A percentile compares a stretch with the other conserved stretches of the same genome.
Evolutionary conservation across 1,139 yeast genomes (phyloP).

Genomic region (Yamadazyma pseudoaaseri): DNA sequence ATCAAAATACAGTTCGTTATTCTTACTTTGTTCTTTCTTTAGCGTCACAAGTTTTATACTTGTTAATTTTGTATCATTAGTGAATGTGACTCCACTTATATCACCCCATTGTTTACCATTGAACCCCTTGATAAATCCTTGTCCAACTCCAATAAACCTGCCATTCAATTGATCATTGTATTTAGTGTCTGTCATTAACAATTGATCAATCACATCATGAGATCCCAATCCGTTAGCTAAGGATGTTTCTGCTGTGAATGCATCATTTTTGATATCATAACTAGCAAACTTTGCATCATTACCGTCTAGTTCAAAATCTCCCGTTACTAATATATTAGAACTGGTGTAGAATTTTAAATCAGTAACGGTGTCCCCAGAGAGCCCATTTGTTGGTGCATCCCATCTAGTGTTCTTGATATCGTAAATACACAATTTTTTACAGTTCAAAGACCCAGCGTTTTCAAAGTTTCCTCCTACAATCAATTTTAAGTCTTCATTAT

Average conservation of each 20-base stretch:
- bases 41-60: slow-evolving; percentile 44
- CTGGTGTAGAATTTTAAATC: slow-evolving; percentile 53
- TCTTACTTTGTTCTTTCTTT: slow-evolving; percentile 22
- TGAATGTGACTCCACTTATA: slow-evolving; percentile 31
- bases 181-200: slow-evolving; percentile 41
- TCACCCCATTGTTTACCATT: slow-evolving; percentile 49
- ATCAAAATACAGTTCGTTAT: slow-evolving; percentile 37
- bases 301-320: slow-evolving; percentile 49
- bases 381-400: slow-evolving; percentile 42
- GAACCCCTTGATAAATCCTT: slow-evolving; percentile 45
- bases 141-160: slow-evolving; percentile 57
- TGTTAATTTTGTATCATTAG: slow-evolving; percentile 27
- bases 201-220: slow-evolving; percentile 19
- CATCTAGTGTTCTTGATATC: slow-evolving; percentile 56
- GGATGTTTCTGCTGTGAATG: slow-evolving; percentile 17
- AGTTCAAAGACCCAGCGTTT: slow-evolving; percentile 56
- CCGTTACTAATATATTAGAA: slow-evolving; percentile 58
- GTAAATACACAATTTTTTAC: slow-evolving; percentile 68
- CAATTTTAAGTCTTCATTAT: slow-evolving; percentile 49
- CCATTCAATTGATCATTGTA: slow-evolving; percentile 33
- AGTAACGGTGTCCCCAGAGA: slow-evolving; percentile 53
- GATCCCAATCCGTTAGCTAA: slow-evolving; percentile 7
- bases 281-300: slow-evolving; percentile 40
- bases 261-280: slow-evolving; percentile 47
- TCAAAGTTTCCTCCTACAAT: slow-evolving; percentile 79